These are phyloP conservation scores for Lactarius vividus DNA, from an alignment of 768 basidiomycete genomes.

Conservation along the genomic window DNA sequence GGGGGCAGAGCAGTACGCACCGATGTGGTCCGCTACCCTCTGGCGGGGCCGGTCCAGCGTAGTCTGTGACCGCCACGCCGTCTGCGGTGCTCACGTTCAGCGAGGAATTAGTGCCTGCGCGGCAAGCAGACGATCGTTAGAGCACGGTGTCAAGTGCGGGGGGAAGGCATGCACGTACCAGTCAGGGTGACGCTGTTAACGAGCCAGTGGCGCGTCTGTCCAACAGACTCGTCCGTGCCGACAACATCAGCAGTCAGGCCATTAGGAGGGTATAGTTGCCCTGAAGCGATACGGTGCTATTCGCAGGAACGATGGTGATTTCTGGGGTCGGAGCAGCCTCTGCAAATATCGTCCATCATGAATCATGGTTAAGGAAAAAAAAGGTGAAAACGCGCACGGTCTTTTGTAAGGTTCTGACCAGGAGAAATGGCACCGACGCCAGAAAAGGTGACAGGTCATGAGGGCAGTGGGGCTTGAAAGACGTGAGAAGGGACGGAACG, in stretches of 20 bases:
- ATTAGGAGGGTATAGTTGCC: slow-evolving; percentile 67
- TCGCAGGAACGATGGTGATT: slow-evolving; percentile 50
- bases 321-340: slow-evolving; percentile 56
- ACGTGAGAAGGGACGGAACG: slow-evolving; percentile 57
- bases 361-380: background rate
- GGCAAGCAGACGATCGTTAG: background rate
- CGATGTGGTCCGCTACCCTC: slow-evolving; percentile 72
- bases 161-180: slow-evolving; percentile 35
- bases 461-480: slow-evolving; percentile 63
- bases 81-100: slow-evolving; percentile 41
- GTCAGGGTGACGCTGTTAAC: slow-evolving; percentile 58
- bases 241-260: slow-evolving; percentile 72
- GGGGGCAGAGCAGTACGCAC: slow-evolving; percentile 35
- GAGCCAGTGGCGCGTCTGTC: slow-evolving; percentile 79
- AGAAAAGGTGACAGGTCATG: slow-evolving; percentile 50
- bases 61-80: slow-evolving; percentile 56
- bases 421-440: slow-evolving; percentile 50
- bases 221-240: slow-evolving; percentile 54
- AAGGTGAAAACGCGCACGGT: slow-evolving; percentile 44
- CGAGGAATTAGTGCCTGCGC: slow-evolving; percentile 7
- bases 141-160: background rate
- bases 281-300: slow-evolving; percentile 44
- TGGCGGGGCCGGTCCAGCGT: slow-evolving; percentile 70
- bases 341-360: slow-evolving; percentile 32
- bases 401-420: slow-evolving; percentile 56